phyloP scores from a whole-genome alignment of 352 stramenopile genomes.

The Phytophthora agathidicida region DNA sequence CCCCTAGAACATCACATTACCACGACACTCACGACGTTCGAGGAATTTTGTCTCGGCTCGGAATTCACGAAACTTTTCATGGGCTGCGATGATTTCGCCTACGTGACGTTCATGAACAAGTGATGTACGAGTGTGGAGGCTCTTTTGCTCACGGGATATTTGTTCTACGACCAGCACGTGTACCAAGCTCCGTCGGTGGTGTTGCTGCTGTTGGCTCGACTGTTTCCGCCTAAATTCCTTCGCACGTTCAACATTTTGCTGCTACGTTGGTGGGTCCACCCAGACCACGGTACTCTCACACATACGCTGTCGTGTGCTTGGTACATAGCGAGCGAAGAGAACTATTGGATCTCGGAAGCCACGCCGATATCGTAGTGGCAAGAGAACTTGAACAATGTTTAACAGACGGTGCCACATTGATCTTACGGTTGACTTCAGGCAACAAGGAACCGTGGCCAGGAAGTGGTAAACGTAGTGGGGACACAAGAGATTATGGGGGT shows the following conservation, averaged over 20 bases:
- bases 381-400: conserved; percentile 13
- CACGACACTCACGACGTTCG: conserved; percentile 28
- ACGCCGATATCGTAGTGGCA: conserved; percentile 20
- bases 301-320: conserved; percentile 31
- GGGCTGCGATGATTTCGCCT: conserved; percentile 40
- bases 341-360: conserved; percentile 38
- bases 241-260: conserved; percentile 39
- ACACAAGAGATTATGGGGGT: no score
- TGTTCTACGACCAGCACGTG: conserved; percentile 36
- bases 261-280: conserved; percentile 32
- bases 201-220: conserved; percentile 27
- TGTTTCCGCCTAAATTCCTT: conserved; percentile 30
- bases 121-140: conserved; percentile 29
- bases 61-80: conserved; percentile 30
- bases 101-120: conserved; percentile 19
- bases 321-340: conserved; percentile 36
- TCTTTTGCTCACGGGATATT: conserved; percentile 32
- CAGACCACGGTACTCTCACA: conserved; percentile 20
- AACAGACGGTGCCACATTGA: no score
- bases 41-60: conserved; percentile 33
- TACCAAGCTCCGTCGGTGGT: conserved; percentile 33
- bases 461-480: conserved; percentile 17
- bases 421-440: no score
- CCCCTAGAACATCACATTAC: conserved; percentile 10
- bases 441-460: conserved; percentile 1